These are phyloP conservation scores for Wickerhamiella slavikovae DNA, from an alignment of 805 yeast genomes.

Conservation along the genomic window DNA sequence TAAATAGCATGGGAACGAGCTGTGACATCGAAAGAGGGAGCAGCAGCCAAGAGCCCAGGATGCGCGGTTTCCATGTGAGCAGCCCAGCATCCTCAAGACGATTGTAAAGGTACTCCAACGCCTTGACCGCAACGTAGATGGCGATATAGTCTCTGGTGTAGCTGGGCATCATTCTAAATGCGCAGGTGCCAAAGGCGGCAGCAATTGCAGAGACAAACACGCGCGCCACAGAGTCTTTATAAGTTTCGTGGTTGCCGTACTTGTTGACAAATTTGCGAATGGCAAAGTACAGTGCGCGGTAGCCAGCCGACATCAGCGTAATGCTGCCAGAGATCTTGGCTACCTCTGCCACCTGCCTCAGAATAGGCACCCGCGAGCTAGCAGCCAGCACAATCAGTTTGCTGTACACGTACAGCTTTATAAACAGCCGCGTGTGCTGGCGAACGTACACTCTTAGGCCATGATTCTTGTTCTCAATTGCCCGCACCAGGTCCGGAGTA, in stretches of 20 bases:
- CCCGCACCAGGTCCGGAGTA: constrained; percentile 3
- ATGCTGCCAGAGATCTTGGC: constrained; percentile 3
- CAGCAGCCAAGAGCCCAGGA: constrained; percentile 21
- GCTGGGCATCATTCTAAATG: constrained; percentile 12
- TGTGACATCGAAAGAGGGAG: constrained; percentile 23
- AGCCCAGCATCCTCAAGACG: constrained; percentile 17
- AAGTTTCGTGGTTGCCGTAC: too few species aligned
- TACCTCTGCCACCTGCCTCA: constrained; percentile 1
- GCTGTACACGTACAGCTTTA: constrained; percentile 6
- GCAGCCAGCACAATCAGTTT: constrained; percentile 3
- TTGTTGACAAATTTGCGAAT: too few species aligned
- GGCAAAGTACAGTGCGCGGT: constrained; percentile 1
- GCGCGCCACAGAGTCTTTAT: constrained; percentile 1
- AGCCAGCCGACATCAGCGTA: constrained; percentile 2
- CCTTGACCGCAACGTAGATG: constrained; percentile 16
- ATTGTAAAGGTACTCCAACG: constrained; percentile 19
- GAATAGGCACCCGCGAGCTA: background rate
- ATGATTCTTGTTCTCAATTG: constrained; percentile 3
- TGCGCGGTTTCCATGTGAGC: constrained; percentile 16
- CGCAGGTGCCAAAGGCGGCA: too few species aligned
- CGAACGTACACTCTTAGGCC: constrained; percentile 10
- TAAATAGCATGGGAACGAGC: constrained; percentile 18
- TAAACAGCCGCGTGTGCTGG: constrained; percentile 9
- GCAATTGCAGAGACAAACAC: constrained; percentile 1
- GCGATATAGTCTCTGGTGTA: constrained; percentile 13